Evolutionary conservation across 1,284 basidiomycete species (phyloP), one percentile per base, ranked within the genome.

Genomic region (Sporisorium scitamineum): DNA sequence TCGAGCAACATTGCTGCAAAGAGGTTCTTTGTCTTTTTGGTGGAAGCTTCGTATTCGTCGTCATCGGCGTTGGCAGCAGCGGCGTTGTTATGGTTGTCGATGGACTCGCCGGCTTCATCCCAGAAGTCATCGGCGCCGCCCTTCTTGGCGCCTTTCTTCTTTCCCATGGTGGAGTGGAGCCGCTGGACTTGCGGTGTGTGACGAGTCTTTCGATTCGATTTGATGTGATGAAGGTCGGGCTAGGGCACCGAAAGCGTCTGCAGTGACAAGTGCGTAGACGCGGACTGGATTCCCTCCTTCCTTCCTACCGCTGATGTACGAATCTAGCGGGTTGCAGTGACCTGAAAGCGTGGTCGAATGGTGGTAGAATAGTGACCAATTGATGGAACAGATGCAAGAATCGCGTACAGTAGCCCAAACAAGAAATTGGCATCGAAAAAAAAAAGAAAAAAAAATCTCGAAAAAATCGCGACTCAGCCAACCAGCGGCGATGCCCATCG

Each of bases 111-210:
- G 31, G 78, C 79, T 45, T 81, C 78, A 32, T 79, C 79, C 80
- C 80, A 82, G 62, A 78, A 81, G 65, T 81, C 79, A 39, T 81
- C 79, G 55, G 62, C 73, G 34, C 71, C 75, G 63, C 78, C 79
- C 65, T 80, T 80, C 67, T 67, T 69, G 42, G 75, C 80, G 61
- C 77, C 79, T 67, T 82, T 82, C 59, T 74, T 74, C 78, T 82
- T 82, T 60, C 80, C 80, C 80, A 82, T 82, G 27, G 37, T 79
- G 63, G 39, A 22, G 47, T 42, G 37, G 42, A 37, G 61, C 45
- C 52, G 61, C 56, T 60, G 7, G 34, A 44, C 6, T n/a, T 32
- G 53, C 47, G 39, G 53, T 60, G 39, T 42, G 39, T 9, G 39
- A 18, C 26, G 14, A 29, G 18, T n/a, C 11, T 22, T n/a, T 20